A percentile compares a stretch with the other conserved stretches of the same genome.
Evolutionary conservation across 495 filamentous ascomycete species (phyloP).

Genomic region (Hyaloscypha finlandica): DNA sequence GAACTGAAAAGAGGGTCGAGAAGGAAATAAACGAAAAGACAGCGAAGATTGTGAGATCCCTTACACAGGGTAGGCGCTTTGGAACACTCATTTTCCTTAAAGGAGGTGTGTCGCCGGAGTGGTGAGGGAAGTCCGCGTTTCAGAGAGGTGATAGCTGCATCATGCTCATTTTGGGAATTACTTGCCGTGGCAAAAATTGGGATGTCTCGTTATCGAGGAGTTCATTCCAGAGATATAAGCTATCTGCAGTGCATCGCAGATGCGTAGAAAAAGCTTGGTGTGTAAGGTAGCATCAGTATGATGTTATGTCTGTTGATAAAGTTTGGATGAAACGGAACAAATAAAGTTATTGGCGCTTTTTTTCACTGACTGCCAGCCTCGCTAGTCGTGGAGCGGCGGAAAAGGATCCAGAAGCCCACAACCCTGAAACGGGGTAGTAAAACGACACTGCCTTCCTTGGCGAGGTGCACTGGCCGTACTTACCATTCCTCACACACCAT

Average conservation of each 20-base stretch:
- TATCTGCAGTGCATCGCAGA: background rate
- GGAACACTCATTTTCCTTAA: background rate
- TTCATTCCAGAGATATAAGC: background rate
- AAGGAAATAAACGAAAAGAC: background rate
- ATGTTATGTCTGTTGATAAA: background rate
- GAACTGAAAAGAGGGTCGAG: background rate
- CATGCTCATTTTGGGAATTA: background rate
- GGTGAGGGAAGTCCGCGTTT: slow-evolving; percentile 10
- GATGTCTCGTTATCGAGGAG: background rate
- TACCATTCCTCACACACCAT: too few species aligned
- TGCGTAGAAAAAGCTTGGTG: background rate
- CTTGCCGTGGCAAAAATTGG: background rate
- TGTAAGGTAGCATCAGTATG: background rate
- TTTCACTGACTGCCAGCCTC: background rate
- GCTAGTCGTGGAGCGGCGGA: background rate
- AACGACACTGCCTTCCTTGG: too few species aligned
- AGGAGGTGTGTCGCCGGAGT: background rate
- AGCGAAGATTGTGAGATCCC: background rate
- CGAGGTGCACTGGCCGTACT: too few species aligned
- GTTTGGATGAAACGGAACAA: background rate
- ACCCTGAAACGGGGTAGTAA: background rate
- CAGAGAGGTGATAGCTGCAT: background rate
- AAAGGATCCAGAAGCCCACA: background rate
- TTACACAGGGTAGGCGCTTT: slow-evolving; percentile 3
- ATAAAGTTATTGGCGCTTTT: background rate